Evolutionary conservation across 352 stramenopile species (phyloP).

Genomic region (Phytophthora ramorum): DNA sequence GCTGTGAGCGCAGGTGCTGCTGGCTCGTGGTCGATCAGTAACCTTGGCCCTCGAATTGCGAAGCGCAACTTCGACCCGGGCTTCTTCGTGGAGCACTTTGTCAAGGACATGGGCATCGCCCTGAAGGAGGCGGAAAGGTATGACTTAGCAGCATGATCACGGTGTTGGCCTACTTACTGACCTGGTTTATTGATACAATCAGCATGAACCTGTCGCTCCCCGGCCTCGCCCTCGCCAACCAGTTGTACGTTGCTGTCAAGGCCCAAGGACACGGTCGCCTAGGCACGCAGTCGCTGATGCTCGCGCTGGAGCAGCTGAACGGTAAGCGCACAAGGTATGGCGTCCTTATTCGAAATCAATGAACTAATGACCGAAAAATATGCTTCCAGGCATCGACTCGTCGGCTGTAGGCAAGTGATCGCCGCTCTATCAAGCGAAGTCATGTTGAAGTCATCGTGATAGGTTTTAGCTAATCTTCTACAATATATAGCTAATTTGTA

Average conservation of each 20-base stretch:
- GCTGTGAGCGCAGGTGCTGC: constrained; percentile 88
- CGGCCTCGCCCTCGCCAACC: constrained; percentile 85
- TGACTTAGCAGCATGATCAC: no score
- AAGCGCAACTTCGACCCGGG: constrained; percentile 90
- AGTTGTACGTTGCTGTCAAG: constrained; percentile 89
- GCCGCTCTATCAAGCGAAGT: neutral
- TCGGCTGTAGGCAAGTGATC: constrained; percentile 12
- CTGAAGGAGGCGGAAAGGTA: constrained; percentile 82
- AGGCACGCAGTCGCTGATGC: constrained; percentile 89
- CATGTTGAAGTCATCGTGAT: constrained; percentile 30
- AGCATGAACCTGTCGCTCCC: constrained; percentile 90
- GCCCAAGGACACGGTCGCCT: constrained; percentile 83
- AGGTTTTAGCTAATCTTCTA: constrained; percentile 21
- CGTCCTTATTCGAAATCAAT: neutral
- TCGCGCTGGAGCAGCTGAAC: constrained; percentile 89
- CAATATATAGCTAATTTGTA: constrained; percentile 32
- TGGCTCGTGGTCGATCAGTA: constrained; percentile 92
- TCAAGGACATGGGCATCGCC: constrained; percentile 93
- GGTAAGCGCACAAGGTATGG: constrained; percentile 27
- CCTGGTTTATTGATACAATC: constrained; percentile 4
- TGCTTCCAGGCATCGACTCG: constrained; percentile 25
- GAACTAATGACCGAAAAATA: neutral
- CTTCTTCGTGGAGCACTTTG: constrained; percentile 92
- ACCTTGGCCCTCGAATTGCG: constrained; percentile 89
- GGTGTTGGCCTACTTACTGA: neutral